Evolutionary conservation across 1,139 yeast species (phyloP).

Genomic region (Yamadazyma siamensis): DNA sequence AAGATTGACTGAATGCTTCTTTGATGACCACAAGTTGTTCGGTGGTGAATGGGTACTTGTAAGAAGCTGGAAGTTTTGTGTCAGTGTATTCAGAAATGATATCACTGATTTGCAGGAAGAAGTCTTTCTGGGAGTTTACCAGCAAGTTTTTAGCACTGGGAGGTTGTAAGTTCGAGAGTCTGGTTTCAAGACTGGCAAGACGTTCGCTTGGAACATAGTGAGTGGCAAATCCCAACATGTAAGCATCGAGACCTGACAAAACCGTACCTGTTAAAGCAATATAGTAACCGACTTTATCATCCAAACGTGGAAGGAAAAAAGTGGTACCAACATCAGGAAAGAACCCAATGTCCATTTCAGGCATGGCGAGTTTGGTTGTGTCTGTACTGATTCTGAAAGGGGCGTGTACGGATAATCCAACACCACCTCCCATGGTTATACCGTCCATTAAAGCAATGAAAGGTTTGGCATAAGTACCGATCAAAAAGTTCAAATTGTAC

Average conservation of each 20-base stretch:
- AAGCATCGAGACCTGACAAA: constrained; percentile 73
- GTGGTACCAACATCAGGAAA: constrained; percentile 96
- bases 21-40: constrained; percentile 66
- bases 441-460: constrained; percentile 84
- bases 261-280: constrained; percentile 84
- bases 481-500: constrained; percentile 74
- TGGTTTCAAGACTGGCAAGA: constrained; percentile 56
- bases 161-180: constrained; percentile 60
- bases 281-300: constrained; percentile 80
- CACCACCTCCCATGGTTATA: constrained; percentile 98
- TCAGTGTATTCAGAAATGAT: constrained; percentile 75
- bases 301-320: constrained; percentile 80
- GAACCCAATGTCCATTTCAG: constrained; percentile 95
- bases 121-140: constrained; percentile 31
- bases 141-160: constrained; percentile 28
- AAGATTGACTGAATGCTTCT: constrained; percentile 55
- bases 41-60: constrained; percentile 55
- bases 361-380: constrained; percentile 91
- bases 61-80: constrained; percentile 62
- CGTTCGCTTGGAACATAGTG: constrained; percentile 76
- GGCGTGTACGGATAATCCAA: constrained; percentile 87
- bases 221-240: constrained; percentile 83
- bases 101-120: constrained; percentile 60
- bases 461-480: constrained; percentile 84
- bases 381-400: constrained; percentile 93